Evolutionary conservation across 495 filamentous ascomycete genomes (phyloP), one percentile per base, ranked within the genome.

Genomic region (Penicillium flavigenum): DNA sequence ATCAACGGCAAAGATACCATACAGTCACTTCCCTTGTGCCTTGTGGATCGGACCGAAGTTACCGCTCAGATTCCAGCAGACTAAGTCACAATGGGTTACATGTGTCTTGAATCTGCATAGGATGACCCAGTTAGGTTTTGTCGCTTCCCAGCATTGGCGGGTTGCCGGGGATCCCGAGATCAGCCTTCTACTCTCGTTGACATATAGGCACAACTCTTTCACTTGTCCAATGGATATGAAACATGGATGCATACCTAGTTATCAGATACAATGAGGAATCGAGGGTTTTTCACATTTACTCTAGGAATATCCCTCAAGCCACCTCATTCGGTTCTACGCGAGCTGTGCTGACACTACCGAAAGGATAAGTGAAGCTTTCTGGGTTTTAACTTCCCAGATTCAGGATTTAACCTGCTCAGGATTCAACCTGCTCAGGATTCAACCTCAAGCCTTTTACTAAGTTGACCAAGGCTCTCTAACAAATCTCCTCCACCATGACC

Each of bases 191-290:
- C 14, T 32, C 3, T 14, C 34, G 4, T 22, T 32, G 14, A 46
- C 42, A 19, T 36, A 42, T 22, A 52, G 47, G 41, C 41, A 32
- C 41, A 31, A 32, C 9, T 12, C 38, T 54, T 54, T 41, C 20
- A n/a, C 36, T 7, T 52, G 61, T 31, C 36, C 44, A 41, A 31
- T 17, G n/a, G 24, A 2, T 24, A 52, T 68, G 19, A 41, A 39
- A 65, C 55, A 17, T 38, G 7, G 44, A 58, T 66, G 65, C 65
- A 68, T 47, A 46, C 42, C 54, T 56, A 51, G 66, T 68, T 61
- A 68, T 65, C 60, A 41, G 6, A 47, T 42, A 27, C 4, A 48
- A 9, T 17, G 16, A 24, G 48, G 20, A 27, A 32, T 17, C 17
- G 17, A 32, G 36, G 6, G n/a, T 2, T 19, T 43, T 20, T 38